Percentiles rank a stretch among this genome's conserved stretches.
Conservation (phyloP, 177 flowering plant species). For the Vitis hybrid region DNA sequence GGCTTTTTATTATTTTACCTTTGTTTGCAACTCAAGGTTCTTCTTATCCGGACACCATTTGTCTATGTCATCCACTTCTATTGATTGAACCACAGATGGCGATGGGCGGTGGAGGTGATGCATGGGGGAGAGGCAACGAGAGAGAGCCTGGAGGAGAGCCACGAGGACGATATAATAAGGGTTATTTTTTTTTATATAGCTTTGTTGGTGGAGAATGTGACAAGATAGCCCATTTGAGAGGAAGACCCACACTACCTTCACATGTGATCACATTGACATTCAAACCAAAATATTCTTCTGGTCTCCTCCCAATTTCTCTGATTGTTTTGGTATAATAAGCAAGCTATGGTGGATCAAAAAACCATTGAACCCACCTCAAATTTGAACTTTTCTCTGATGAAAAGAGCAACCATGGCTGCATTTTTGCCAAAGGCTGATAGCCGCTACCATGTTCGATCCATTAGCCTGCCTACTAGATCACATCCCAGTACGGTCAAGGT, state of each 20-base stretch:
- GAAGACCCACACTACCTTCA: slow-evolving; percentile 4
- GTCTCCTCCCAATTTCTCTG: background rate
- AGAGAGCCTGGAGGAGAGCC: background rate
- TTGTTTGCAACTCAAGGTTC: background rate
- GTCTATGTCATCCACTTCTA: background rate
- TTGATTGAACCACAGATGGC: background rate
- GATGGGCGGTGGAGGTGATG: slow-evolving; percentile 2
- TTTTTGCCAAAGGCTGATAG: slow-evolving; percentile 12
- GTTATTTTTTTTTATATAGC: background rate
- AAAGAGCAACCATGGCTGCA: slow-evolving; percentile 9
- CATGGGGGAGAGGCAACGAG: background rate
- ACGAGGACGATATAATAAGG: background rate
- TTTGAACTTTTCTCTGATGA: slow-evolving; percentile 5
- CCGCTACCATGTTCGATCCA: slow-evolving; percentile 16
- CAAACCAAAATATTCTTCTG: background rate
- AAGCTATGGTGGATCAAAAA: background rate
- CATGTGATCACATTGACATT: slow-evolving; percentile 3
- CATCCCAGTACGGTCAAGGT: slow-evolving; percentile 29
- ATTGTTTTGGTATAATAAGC: background rate
- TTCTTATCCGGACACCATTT: slow-evolving; percentile 8
- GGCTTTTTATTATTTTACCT: background rate
- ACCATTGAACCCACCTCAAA: background rate
- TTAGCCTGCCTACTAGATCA: slow-evolving; percentile 48
- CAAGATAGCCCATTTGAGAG: slow-evolving; percentile 5
- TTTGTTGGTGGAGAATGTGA: slow-evolving; percentile 7